Base-by-base conservation (phyloP, 257 asterid genomes). In the Solanum lignicaule region DNA sequence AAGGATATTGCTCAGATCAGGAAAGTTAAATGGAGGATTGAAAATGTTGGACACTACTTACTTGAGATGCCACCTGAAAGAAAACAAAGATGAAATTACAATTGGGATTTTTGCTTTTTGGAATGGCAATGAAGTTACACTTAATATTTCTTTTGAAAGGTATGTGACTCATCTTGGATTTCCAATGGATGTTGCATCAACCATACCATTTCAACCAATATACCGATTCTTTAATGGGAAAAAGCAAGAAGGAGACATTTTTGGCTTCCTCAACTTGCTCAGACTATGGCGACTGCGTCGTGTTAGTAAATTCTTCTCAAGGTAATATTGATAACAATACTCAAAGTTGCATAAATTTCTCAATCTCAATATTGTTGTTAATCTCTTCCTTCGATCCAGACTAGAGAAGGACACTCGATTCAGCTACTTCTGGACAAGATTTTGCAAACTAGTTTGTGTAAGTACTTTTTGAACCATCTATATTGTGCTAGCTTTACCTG, bases 221-320 rank as follows among this genome's bases (percentile, higher is more conserved):
- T 93, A 91, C 87, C 91, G 90, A 27, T 29, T 93, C 33, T 73
- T 93, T 86, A 88, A 95, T 1, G 96, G 98, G 81, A 93, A 81
- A 87, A 88, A 9, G 86, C 89, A 88, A 60, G 55, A 25, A 0
- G 95, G 94, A 9, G 92, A 91, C 2, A 93, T 88, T 76, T 94
- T 96, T 65, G 98, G 98, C 86, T 90, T 94, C 91, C 98, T 96
- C 90, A 96, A 95, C 93, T 92, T 96, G 94, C 99, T 96, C 79
- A 89, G 99, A 87, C 93, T 96, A 20, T 96, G 99, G 98, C 93
- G 98, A 87, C 98, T 96, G 18, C 89, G 98, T 87, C 98, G 98
- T 88, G 99, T 94, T 68, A 95, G 98, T 87, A 95, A 91, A 73
- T 91, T 96, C 87, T 96, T 96, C 92, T 94, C 98, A 60, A 94